Evolutionary conservation across 2,329 filamentous ascomycete genomes (phyloP), one percentile per base, ranked within the genome.

Genomic region (Paecilomyces formosus): DNA sequence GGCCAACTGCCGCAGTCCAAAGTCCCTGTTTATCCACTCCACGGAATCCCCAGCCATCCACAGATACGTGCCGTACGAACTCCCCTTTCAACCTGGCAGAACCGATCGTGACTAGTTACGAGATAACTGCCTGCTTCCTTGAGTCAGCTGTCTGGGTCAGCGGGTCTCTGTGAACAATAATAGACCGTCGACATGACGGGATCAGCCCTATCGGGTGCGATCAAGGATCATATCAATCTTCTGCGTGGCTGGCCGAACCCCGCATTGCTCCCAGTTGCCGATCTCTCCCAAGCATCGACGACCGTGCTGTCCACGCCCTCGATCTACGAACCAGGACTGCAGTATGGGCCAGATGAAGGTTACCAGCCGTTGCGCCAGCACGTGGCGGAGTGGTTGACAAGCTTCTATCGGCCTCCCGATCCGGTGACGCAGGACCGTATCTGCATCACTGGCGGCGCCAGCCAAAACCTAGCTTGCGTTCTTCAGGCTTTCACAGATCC

Each of bases 401-500:
- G 68, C 0, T 87, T 87, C 66, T 93, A 90, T 69, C 76, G 77
- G 2, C 70, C 69, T 0, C 53, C 65, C 5, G 64, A 73, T 3
- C 70, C 75, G 1, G 76, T 86, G 52, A 67, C 74, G 13, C 68
- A 80, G 3, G 79, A 84, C 2, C 82, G 90, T 31, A 87, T 96
- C 57, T 89, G 87, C 69, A 87, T 96, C 70, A 90, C 89, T 0
- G 91, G 92, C 52, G 92, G 92, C 15, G 92, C 92, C 2, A 90
- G 86, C 63, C 92, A 96, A 78, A 92, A 87, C 69, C 72, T 96
- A 2, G 90, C 88, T 0, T 88, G 85, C 67, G 76, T 96, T 3
- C 76, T 96, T 55, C 85, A 88, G 71, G 88, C 88, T 30, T 96
- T 88, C 68, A 89, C 90, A 0, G 92, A 96, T 70, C 88, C 90